A percentile compares a stretch with the other conserved stretches of the same genome.
Conservation (phyloP, 768 basidiomycete genomes). For the Punctularia strigosozonata region DNA sequence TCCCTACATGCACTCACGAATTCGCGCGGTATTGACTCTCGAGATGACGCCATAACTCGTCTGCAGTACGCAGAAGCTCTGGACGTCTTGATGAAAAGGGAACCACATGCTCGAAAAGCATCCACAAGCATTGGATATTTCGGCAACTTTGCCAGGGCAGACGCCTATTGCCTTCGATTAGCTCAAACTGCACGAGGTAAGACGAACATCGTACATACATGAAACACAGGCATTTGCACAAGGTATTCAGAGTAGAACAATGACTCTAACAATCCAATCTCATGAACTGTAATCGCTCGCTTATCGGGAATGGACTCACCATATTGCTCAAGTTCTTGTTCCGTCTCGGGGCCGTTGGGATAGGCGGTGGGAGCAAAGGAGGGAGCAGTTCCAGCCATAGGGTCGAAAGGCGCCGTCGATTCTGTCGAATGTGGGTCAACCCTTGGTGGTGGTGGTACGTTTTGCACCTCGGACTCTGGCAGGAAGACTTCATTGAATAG, state of each 20-base stretch:
- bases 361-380: no score
- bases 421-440: no score
- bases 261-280: slow-evolving; percentile 26
- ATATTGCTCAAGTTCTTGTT: no score
- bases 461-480: no score
- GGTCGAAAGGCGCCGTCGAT: no score
- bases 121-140: slow-evolving; percentile 35
- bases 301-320: slow-evolving; percentile 26
- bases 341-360: no score
- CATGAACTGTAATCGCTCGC: slow-evolving; percentile 1
- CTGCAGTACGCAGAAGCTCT: slow-evolving; percentile 32
- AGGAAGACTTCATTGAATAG: no score
- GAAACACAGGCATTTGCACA: slow-evolving; percentile 40
- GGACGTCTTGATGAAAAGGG: slow-evolving; percentile 33
- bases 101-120: slow-evolving; percentile 44
- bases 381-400: no score
- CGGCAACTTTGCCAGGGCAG: slow-evolving; percentile 33
- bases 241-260: slow-evolving; percentile 39
- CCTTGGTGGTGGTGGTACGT: no score
- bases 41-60: slow-evolving; percentile 26
- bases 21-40: slow-evolving; percentile 34
- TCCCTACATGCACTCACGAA: slow-evolving; percentile 28
- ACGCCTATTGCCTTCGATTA: no score
- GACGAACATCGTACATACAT: slow-evolving; percentile 34
- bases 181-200: no score